A percentile compares a stretch with the other conserved stretches of the same genome.
Evolutionary conservation across 495 filamentous ascomycete genomes (phyloP).

Genomic region (Neurospora intermedia): DNA sequence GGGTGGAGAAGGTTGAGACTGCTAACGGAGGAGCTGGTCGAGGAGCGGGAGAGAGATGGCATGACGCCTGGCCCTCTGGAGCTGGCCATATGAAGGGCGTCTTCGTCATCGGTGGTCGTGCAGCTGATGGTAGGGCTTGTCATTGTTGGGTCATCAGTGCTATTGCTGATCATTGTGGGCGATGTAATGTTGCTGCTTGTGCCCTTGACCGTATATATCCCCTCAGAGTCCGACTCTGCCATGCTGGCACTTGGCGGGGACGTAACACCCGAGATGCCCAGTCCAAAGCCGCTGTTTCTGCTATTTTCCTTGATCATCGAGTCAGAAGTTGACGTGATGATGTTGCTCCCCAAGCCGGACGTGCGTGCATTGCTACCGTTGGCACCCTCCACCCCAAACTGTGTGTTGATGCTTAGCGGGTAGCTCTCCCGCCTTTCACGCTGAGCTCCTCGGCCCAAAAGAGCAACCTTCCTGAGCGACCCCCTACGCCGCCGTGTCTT

Average conservation of each 20-base stretch:
- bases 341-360: not conserved
- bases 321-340: conserved; percentile 1
- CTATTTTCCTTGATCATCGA: not conserved
- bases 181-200: conserved; percentile 13
- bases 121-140: conserved; percentile 51
- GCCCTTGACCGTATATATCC: conserved; percentile 18
- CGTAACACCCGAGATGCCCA: conserved; percentile 39
- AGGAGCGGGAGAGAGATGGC: conserved; percentile 13
- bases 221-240: conserved; percentile 10
- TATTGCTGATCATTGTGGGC: conserved; percentile 1
- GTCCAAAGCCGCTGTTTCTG: conserved; percentile 21
- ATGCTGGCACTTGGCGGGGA: conserved; percentile 28
- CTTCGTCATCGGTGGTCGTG: conserved; percentile 74
- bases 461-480: conserved; percentile 68
- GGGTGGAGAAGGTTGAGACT: conserved; percentile 28
- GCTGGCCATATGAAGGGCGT: conserved; percentile 48
- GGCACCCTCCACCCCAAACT: conserved; percentile 7
- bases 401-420: conserved; percentile 33
- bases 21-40: conserved; percentile 14
- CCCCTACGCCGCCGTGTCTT: conserved; percentile 68
- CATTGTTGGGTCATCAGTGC: conserved; percentile 16
- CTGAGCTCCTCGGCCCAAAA: conserved; percentile 58
- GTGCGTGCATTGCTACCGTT: not conserved
- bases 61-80: conserved; percentile 15
- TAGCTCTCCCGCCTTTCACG: conserved; percentile 44